These are phyloP conservation scores for Salix arbutifolia DNA, from an alignment of 345 rosid species.

Conservation along the genomic window DNA sequence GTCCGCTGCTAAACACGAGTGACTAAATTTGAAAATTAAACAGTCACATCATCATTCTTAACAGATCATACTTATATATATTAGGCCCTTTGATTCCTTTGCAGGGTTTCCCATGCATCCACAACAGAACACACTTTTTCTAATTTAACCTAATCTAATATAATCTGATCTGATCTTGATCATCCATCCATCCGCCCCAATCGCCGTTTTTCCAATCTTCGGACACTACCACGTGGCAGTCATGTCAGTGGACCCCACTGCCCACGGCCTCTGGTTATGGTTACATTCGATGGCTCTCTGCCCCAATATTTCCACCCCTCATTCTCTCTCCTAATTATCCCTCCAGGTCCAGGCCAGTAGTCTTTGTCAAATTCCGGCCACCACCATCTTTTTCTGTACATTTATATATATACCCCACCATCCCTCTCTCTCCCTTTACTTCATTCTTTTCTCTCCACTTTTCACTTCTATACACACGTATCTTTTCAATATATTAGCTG, in stretches of 20 bases:
- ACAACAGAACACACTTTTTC: background rate
- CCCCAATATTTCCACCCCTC: background rate
- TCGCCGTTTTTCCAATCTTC: slow-evolving; percentile 19
- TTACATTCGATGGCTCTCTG: slow-evolving; percentile 27
- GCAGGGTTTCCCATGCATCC: background rate
- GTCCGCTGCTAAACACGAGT: too few relatives aligned
- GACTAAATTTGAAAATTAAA: too few relatives aligned
- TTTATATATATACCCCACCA: slow-evolving; percentile 20
- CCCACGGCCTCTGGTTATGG: slow-evolving; percentile 37
- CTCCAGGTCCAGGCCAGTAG: background rate
- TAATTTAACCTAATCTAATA: too few relatives aligned
- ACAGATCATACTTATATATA: too few relatives aligned
- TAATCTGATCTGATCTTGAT: background rate
- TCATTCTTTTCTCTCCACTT: background rate
- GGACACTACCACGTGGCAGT: slow-evolving; percentile 59
- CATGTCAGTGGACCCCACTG: slow-evolving; percentile 44
- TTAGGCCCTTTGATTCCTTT: background rate
- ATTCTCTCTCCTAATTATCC: background rate
- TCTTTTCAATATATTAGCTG: background rate
- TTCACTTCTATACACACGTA: background rate
- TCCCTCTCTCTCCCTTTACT: background rate
- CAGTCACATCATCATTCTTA: too few relatives aligned
- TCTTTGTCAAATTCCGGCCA: slow-evolving; percentile 16
- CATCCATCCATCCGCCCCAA: background rate
- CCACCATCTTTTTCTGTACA: background rate